Base-by-base conservation (phyloP, 2,329 filamentous ascomycete genomes). In the Calonectria crousiana region DNA sequence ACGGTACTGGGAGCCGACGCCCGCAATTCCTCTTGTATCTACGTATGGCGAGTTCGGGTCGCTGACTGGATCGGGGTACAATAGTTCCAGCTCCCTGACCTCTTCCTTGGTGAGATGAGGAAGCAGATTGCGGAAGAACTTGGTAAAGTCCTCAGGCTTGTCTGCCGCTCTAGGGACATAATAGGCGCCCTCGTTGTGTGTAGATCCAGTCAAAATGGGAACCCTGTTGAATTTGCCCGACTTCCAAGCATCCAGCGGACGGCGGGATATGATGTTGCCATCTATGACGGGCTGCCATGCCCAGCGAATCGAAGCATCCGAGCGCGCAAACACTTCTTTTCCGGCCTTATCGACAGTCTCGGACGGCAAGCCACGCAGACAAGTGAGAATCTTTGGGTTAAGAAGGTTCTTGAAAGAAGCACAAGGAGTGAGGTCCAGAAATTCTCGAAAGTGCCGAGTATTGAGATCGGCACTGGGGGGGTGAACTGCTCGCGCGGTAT, bases 261-360 rank as follows among this genome's bases (percentile, higher is more conserved):
- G 77, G 0, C 82, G 74, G 1, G 81, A 82, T 58, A 83, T 83
- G 52, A 83, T 74, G 4, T 80, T 71, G 9, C 77, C 79, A 16
- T 83, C 81, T 1, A 83, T 72, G 4, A 83, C 81, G 18, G 82
- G 81, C 41, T 83, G 82, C 80, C 80, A 83, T 5, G 82, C 81
- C 82, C 82, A 83, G 1, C 81, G 80, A 0, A 82, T 79, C 0
- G 80, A 82, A 6, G 81, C 76, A 8, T 83, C 78, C 9, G 80
- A 83, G 1, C 75, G 69, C 4, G 64, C 66, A 65, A 83, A 83
- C 0, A 83, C 80, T 14, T 78, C 75, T 36, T 82, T 82, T 1
- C 81, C 81, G 0, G 82, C 81, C 1, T 62, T 70, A 28, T 80
- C 78, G 2, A 83, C 75, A 0, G 75, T 80, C 18, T 81, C 78